Conservation (phyloP, 31 red algal genomes). For the Endocladia muricata region DNA sequence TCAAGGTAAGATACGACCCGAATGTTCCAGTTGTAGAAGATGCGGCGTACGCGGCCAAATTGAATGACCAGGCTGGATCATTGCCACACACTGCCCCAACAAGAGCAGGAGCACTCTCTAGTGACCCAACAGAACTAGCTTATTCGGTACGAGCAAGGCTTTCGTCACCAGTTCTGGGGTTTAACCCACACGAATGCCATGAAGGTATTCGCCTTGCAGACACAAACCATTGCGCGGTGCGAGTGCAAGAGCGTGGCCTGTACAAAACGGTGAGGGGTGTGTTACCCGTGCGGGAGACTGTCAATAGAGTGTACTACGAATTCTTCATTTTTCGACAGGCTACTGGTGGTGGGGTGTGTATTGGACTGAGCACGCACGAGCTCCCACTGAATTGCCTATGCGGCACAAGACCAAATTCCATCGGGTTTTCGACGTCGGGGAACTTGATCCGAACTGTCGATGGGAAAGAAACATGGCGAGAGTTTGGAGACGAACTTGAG, state of each 20-base stretch:
- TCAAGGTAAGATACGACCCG: conserved; percentile 27
- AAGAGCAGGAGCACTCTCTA: conserved; percentile 52
- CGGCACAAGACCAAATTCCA: conserved; percentile 94
- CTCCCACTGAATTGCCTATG: conserved; percentile 87
- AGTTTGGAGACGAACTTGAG: conserved; percentile 69
- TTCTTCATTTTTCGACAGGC: conserved; percentile 69
- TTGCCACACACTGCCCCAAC: conserved; percentile 70
- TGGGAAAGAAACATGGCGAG: conserved; percentile 92
- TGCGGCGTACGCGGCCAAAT: conserved; percentile 73
- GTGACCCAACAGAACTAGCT: conserved; percentile 76
- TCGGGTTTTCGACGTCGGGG: conserved; percentile 87
- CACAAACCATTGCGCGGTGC: conserved; percentile 85
- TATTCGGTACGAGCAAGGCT: conserved; percentile 86
- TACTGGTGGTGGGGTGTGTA: conserved; percentile 73
- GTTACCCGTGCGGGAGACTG: conserved; percentile 40
- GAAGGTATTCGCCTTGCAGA: conserved; percentile 83
- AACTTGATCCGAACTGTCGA: conserved; percentile 87
- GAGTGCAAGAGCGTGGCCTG: conserved; percentile 73
- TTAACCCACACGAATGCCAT: conserved; percentile 87
- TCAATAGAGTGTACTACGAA: conserved; percentile 71
- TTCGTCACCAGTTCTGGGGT: conserved; percentile 76
- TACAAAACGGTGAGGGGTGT: conserved; percentile 89
- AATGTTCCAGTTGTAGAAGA: conserved; percentile 49
- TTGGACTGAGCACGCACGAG: conserved; percentile 87
- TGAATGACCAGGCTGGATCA: conserved; percentile 73